Percentiles rank a stretch among this genome's conserved stretches.
Conservation (phyloP, 1,139 yeast genomes). For the Wickerhamomyces sp. region DNA sequence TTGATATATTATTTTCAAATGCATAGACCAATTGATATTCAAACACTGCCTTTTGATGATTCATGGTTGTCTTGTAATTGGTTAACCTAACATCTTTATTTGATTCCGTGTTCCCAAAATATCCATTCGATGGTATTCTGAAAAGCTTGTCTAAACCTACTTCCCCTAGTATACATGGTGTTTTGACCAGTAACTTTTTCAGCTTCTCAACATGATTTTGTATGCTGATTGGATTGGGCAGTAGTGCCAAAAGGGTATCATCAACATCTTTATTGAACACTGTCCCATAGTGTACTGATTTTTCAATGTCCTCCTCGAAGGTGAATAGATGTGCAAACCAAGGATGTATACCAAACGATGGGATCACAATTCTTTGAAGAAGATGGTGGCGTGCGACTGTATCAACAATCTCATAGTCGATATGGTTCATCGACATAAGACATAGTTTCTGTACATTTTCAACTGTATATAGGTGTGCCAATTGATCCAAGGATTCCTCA, state of each 20-base stretch:
- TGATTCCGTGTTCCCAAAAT: constrained; percentile 31
- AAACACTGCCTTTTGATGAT: constrained; percentile 61
- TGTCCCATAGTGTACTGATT: constrained; percentile 45
- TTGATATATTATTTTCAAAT: constrained; percentile 37
- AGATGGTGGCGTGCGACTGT: no score
- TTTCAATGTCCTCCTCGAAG: constrained; percentile 22
- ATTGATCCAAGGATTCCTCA: background rate
- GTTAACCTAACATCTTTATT: constrained; percentile 26
- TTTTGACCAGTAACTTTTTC: constrained; percentile 8
- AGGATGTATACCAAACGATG: constrained; percentile 85
- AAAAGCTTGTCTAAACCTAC: constrained; percentile 81
- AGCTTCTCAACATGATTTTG: constrained; percentile 30
- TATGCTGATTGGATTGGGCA: constrained; percentile 62
- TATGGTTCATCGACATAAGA: constrained; percentile 56
- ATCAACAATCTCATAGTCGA: constrained; percentile 40
- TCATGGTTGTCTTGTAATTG: constrained; percentile 46
- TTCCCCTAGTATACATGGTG: constrained; percentile 60
- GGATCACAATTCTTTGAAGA: constrained; percentile 24
- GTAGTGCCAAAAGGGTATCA: constrained; percentile 36
- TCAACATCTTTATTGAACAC: constrained; percentile 35
- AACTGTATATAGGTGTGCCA: constrained; percentile 9
- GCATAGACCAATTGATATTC: constrained; percentile 52
- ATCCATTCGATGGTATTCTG: constrained; percentile 60
- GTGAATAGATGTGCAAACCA: constrained; percentile 76
- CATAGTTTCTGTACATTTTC: constrained; percentile 8